phyloP scores from a whole-genome alignment of 106 monocot genomes.

The Dendrobium chrysotoxum region DNA sequence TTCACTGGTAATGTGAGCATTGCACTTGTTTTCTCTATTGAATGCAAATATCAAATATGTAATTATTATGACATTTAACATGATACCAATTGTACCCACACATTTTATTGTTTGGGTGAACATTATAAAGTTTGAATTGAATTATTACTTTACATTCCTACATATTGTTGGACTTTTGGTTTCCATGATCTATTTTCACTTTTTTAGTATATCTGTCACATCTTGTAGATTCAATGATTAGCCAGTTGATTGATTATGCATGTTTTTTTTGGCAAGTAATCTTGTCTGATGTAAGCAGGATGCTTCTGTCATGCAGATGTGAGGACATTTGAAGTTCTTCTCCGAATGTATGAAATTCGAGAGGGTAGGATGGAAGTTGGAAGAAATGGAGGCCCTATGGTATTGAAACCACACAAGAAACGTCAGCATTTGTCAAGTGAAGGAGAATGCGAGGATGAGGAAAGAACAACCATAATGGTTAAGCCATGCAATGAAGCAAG shows the following conservation, averaged over 20 bases:
- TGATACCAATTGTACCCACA: neutral
- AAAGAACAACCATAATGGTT: constrained; percentile 31
- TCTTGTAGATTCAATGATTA: neutral
- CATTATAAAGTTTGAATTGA: neutral
- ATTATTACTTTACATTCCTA: neutral
- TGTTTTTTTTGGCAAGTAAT: neutral
- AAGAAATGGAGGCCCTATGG: constrained; percentile 14
- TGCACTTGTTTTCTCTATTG: neutral
- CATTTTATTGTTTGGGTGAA: neutral
- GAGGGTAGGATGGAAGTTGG: constrained; percentile 23
- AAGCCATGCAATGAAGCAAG: constrained; percentile 64
- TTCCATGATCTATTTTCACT: neutral
- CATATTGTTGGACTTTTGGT: neutral
- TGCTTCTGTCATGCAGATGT: constrained; percentile 46
- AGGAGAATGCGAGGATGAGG: constrained; percentile 12
- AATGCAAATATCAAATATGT: neutral
- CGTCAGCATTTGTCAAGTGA: constrained; percentile 22
- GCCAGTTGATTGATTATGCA: neutral
- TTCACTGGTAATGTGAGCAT: constrained; percentile 55
- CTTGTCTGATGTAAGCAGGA: neutral
- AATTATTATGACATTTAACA: neutral
- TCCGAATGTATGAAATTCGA: constrained; percentile 76
- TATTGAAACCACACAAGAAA: constrained; percentile 47
- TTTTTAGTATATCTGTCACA: neutral
- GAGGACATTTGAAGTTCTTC: constrained; percentile 87